Conservation (phyloP, 345 rosid species). For the Aurinia saxatilis region DNA sequence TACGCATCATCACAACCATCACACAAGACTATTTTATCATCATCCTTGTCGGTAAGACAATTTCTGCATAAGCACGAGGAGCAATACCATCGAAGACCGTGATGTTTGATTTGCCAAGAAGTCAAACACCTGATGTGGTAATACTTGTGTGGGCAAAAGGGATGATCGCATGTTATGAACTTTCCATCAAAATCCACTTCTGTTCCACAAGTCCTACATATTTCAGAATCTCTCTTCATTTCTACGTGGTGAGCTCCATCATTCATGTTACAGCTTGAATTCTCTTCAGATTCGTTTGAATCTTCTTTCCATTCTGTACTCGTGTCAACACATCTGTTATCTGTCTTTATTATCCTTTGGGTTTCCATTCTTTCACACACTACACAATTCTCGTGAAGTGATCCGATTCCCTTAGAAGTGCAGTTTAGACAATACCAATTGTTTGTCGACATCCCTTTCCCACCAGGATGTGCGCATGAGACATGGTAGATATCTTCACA, state of each 20-base stretch:
- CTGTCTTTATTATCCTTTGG: conserved; percentile 22
- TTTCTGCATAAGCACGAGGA: conserved; percentile 83
- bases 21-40: conserved; percentile 70
- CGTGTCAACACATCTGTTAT: conserved; percentile 24
- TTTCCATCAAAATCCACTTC: conserved; percentile 37
- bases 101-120: conserved; percentile 43
- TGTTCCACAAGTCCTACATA: conserved; percentile 59
- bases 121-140: conserved; percentile 85
- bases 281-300: conserved; percentile 31
- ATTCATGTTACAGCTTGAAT: conserved; percentile 34
- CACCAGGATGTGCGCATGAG: conserved; percentile 69
- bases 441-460: conserved; percentile 48
- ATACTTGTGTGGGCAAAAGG: conserved; percentile 51
- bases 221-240: background rate
- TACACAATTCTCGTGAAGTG: conserved; percentile 66
- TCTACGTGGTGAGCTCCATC: conserved; percentile 25
- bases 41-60: conserved; percentile 74
- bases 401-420: conserved; percentile 46
- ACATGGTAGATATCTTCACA: conserved; percentile 84
- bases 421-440: conserved; percentile 80
- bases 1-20: conserved; percentile 92
- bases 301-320: conserved; percentile 28
- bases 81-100: conserved; percentile 77
- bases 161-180: conserved; percentile 53
- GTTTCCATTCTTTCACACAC: conserved; percentile 63